Conservation (phyloP, 768 basidiomycete genomes). For the Tubosaeta sp. region DNA sequence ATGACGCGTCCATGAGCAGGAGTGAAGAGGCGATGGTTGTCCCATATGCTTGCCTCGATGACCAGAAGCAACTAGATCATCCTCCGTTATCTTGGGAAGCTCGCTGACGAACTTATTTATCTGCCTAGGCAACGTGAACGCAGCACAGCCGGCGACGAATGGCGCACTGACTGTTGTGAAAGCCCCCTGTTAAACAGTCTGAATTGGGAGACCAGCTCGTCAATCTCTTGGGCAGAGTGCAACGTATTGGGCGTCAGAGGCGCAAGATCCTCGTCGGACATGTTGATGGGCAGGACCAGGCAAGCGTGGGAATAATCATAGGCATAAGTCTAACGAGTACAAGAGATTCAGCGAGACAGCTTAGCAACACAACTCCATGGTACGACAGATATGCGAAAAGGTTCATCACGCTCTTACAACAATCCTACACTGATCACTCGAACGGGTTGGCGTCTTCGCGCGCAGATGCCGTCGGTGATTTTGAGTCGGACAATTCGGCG, state of each 20-base stretch:
- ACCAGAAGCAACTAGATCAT: slow-evolving; percentile 43
- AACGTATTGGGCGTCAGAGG: slow-evolving; percentile 1
- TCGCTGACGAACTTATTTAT: slow-evolving; percentile 37
- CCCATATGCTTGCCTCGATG: slow-evolving; percentile 38
- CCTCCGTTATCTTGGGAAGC: slow-evolving; percentile 50
- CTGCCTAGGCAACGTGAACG: slow-evolving; percentile 26
- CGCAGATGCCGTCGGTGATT: slow-evolving; percentile 26
- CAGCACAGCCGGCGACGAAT: background rate
- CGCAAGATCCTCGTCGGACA: slow-evolving; percentile 21
- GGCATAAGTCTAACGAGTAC: slow-evolving; percentile 25
- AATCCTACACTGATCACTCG: slow-evolving; percentile 22
- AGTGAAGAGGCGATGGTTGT: background rate
- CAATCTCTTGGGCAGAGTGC: slow-evolving; percentile 27
- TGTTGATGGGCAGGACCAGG: slow-evolving; percentile 3
- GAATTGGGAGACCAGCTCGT: slow-evolving; percentile 30
- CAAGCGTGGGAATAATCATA: slow-evolving; percentile 27
- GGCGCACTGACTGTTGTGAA: slow-evolving; percentile 24
- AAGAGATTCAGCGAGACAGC: slow-evolving; percentile 30
- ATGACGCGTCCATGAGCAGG: background rate
- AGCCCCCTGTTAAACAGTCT: slow-evolving; percentile 22
- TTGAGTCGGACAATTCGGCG: slow-evolving; percentile 35
- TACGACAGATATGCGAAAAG: slow-evolving; percentile 21
- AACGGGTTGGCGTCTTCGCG: slow-evolving; percentile 74
- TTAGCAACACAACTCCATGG: slow-evolving; percentile 15
- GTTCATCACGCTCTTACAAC: slow-evolving; percentile 27